Conservation (phyloP, 331 rosid genomes). For the Rosa hybrid region DNA sequence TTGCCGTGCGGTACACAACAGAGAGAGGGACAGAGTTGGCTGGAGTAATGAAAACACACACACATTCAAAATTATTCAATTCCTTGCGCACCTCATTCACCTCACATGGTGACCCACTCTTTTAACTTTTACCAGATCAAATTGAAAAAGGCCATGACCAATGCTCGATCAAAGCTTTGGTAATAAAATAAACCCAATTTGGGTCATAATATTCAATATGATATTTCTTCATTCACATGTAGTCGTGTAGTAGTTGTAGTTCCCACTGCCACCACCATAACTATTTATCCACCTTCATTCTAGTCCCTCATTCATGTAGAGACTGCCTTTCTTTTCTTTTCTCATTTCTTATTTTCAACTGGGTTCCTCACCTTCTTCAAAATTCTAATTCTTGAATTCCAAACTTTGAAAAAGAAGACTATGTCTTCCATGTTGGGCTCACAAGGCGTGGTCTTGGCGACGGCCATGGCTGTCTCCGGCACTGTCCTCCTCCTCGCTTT, state of each 20-base stretch:
- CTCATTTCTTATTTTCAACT: background rate
- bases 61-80: background rate
- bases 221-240: conserved; percentile 2
- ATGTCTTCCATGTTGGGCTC: conserved; percentile 66
- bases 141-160: background rate
- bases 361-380: background rate
- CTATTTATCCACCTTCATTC: conserved; percentile 18
- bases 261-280: conserved; percentile 18
- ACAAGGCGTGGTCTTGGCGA: conserved; percentile 78
- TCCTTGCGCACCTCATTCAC: background rate
- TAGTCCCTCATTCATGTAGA: conserved; percentile 9
- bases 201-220: background rate
- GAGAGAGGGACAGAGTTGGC: background rate
- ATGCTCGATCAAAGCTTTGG: background rate
- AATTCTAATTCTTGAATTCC: background rate
- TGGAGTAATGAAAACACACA: background rate
- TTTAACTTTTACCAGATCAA: background rate
- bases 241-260: conserved; percentile 11
- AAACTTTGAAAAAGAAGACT: background rate
- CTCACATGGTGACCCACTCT: background rate
- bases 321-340: background rate
- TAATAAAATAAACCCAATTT: conserved; percentile 13
- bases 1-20: conserved; percentile 29
- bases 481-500: conserved; percentile 82
- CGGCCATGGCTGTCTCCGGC: conserved; percentile 96